Conservation (phyloP, 805 yeast genomes). For the Ogataea kodamae region DNA sequence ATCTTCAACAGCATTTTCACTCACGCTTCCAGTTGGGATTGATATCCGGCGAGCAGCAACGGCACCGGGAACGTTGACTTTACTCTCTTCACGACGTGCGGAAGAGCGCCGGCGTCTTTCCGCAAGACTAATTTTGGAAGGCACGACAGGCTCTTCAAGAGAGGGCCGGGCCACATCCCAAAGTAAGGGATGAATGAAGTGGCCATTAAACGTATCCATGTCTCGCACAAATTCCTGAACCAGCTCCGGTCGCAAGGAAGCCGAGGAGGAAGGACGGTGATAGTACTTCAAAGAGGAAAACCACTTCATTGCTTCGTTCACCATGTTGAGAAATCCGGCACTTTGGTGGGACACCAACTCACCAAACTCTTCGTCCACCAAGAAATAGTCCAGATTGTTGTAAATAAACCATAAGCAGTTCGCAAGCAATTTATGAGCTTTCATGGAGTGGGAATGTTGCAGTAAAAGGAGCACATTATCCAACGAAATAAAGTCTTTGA, state of each 20-base stretch:
- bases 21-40: conserved; percentile 2
- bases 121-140: conserved; percentile 6
- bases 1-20: conserved; percentile 26
- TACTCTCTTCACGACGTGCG: conserved; percentile 23
- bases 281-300: conserved; percentile 28
- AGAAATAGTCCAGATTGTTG: conserved; percentile 57
- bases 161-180: conserved; percentile 29
- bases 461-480: conserved; percentile 60
- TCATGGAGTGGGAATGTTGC: conserved; percentile 47
- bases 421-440: conserved; percentile 53
- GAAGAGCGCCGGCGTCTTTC: conserved; percentile 26
- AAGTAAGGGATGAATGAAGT: conserved; percentile 36
- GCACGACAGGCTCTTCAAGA: conserved; percentile 10
- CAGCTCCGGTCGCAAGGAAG: neutral
- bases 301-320: conserved; percentile 37
- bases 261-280: conserved; percentile 28
- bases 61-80: conserved; percentile 23
- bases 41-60: conserved; percentile 12
- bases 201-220: conserved; percentile 36
- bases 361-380: conserved; percentile 44
- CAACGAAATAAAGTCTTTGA: conserved; percentile 51
- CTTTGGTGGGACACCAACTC: conserved; percentile 28
- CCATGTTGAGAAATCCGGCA: conserved; percentile 12
- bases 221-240: conserved; percentile 36
- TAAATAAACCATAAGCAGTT: conserved; percentile 67